Base-by-base conservation (phyloP, 306 rosid species). In the Trifolium subterraneum region DNA sequence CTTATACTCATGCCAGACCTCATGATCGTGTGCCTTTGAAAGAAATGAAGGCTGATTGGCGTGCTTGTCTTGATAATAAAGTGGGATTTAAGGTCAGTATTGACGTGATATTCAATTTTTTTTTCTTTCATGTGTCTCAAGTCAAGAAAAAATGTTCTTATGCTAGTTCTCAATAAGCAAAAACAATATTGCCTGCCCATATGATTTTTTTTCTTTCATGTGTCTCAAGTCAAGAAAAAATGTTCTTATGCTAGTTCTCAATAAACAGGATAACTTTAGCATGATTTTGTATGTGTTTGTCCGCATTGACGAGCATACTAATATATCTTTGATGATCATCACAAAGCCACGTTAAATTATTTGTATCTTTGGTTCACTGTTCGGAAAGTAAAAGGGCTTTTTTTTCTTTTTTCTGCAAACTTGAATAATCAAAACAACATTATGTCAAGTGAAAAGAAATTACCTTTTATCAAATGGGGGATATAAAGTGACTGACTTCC, bases 41-140 rank as follows among this genome's bases (percentile, higher is more conserved):
- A 73, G 96, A 91, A 73, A 89, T 93, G 98, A 91, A 93, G 86
- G 59, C 86, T 52, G 98, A 93, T 81, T 93, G 97, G 98, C 98
- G 84, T 84, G 76, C 91, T 56, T 93, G 98, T 82, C 98, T 93
- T 56, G 97, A 93, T 75, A 93, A 68, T 86, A 86, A 93, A 85
- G 97, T 93, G 88, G 98, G 98, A 50, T 93, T 93, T 80, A 93
- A 93, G 97, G 98, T 93, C 64, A 84, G 92, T 87, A 39, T 45
- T 52, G 60, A 58, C 38, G 15, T 62, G 79, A 20, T 73, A 27
- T 35, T 63, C 4, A 51, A 15, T 16, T 41, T 27, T 41, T 72
- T 36, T 9, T 52, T 64, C 64, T 27, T n/a, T n/a, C n/a, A n/a
- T n/a, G n/a, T n/a, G n/a, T n/a, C n/a, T 8, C 61, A 18, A 68